Conservation (phyloP, 2,329 filamentous ascomycete genomes). For the Bipolaris sorokiniana region DNA sequence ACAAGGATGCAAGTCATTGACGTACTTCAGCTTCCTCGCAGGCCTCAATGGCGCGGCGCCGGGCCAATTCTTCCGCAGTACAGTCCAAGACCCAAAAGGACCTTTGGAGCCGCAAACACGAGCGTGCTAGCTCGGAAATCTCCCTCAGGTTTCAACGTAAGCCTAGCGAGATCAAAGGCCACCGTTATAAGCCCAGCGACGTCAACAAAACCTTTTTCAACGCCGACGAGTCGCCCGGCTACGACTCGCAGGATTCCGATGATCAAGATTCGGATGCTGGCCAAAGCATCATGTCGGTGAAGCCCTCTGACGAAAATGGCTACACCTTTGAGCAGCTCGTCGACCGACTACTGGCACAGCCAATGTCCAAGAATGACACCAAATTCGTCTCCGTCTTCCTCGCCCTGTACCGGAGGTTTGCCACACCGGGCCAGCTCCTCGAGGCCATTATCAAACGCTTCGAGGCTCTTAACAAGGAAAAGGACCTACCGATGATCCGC, state of each 20-base stretch:
- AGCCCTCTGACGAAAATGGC: slow-evolving; percentile 63
- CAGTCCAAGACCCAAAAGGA: slow-evolving; percentile 50
- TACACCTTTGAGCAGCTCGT: slow-evolving; percentile 66
- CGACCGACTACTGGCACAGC: slow-evolving; percentile 81
- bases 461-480: slow-evolving; percentile 71
- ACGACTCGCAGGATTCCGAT: slow-evolving; percentile 70
- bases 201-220: slow-evolving; percentile 66
- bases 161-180: slow-evolving; percentile 40
- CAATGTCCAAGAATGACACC: slow-evolving; percentile 82
- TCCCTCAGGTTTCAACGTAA: slow-evolving; percentile 45
- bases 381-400: slow-evolving; percentile 91
- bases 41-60: slow-evolving; percentile 48
- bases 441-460: slow-evolving; percentile 78
- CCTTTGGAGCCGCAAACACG: slow-evolving; percentile 49
- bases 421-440: slow-evolving; percentile 78
- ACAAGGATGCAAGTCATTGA: slow-evolving; percentile 24
- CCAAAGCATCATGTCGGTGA: slow-evolving; percentile 42
- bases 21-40: slow-evolving; percentile 38
- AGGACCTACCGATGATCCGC: slow-evolving; percentile 72
- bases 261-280: slow-evolving; percentile 70
- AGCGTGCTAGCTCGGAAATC: slow-evolving; percentile 56
- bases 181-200: slow-evolving; percentile 49
- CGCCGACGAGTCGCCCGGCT: slow-evolving; percentile 72
- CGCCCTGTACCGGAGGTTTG: slow-evolving; percentile 92
- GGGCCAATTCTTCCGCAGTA: slow-evolving; percentile 55